phyloP scores from a whole-genome alignment of 495 filamentous ascomycete species.

The Trichocladium uniseriatum region DNA sequence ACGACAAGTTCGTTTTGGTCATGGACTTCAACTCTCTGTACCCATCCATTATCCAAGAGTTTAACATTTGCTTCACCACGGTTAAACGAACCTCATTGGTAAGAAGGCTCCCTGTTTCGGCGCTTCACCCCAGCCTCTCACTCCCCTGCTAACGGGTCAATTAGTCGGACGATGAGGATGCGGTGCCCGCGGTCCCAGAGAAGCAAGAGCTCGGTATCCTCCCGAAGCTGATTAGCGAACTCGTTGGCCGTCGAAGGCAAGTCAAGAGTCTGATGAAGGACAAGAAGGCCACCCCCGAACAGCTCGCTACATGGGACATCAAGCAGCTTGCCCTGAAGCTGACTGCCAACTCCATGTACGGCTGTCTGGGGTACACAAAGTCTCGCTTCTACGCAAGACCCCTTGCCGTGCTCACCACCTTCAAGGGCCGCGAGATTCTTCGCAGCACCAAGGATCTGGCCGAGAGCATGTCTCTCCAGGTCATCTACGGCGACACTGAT shows the following conservation, averaged over 20 bases:
- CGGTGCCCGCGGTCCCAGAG: constrained; percentile 56
- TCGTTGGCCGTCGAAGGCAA: constrained; percentile 77
- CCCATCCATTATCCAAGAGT: constrained; percentile 98
- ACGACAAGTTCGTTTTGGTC: constrained; percentile 92
- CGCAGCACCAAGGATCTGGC: constrained; percentile 90
- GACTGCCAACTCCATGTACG: constrained; percentile 99
- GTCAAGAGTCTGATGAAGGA: constrained; percentile 97
- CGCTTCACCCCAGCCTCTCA: too few species aligned
- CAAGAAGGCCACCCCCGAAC: constrained; percentile 72
- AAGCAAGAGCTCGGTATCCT: constrained; percentile 71
- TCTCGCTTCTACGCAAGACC: constrained; percentile 96
- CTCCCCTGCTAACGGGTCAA: neutral
- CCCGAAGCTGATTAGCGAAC: constrained; percentile 77
- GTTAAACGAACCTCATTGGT: constrained; percentile 66
- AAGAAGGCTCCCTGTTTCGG: too few species aligned
- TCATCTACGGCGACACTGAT: constrained; percentile 98
- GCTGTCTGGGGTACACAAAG: constrained; percentile 89
- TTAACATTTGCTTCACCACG: constrained; percentile 98
- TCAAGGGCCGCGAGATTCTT: constrained; percentile 95
- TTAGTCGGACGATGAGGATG: constrained; percentile 72
- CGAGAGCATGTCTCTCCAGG: constrained; percentile 74
- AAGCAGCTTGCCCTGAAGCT: constrained; percentile 94
- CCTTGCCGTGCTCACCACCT: constrained; percentile 90
- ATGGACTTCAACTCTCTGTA: constrained; percentile 99
- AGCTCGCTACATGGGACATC: constrained; percentile 94